Evolutionary conservation across 2,329 filamentous ascomycete species (phyloP).

Genomic region (Trichoderma citrinoviride): DNA sequence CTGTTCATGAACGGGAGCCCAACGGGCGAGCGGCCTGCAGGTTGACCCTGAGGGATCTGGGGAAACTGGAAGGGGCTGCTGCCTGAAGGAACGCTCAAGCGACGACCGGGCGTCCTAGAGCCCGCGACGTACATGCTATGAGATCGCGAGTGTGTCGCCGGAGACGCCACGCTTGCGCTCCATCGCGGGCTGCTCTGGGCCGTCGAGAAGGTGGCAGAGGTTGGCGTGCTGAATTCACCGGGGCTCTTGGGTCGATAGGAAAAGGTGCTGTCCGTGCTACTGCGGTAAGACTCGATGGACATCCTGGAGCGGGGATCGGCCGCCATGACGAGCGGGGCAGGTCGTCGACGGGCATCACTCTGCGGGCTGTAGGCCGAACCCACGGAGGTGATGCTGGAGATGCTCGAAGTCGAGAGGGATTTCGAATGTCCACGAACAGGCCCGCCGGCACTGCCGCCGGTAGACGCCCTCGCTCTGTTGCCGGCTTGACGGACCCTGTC

Average conservation of each 20-base stretch:
- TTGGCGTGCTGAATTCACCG: conserved; percentile 76
- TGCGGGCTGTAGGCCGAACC: conserved; percentile 64
- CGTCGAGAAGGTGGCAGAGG: conserved; percentile 76
- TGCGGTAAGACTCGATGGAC: conserved; percentile 66
- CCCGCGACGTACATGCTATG: conserved; percentile 68
- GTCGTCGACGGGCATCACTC: conserved; percentile 67
- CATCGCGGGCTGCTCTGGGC: conserved; percentile 75
- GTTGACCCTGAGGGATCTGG: conserved; percentile 46
- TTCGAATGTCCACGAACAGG: conserved; percentile 81
- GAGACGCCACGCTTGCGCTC: conserved; percentile 67
- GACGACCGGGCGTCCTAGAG: conserved; percentile 65
- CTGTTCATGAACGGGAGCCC: conserved; percentile 54
- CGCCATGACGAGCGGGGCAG: conserved; percentile 80
- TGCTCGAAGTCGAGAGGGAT: conserved; percentile 80
- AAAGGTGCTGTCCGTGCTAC: conserved; percentile 62
- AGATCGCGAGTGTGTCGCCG: conserved; percentile 62
- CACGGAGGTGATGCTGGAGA: conserved; percentile 68
- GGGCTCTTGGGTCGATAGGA: conserved; percentile 64
- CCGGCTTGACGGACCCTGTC: conserved; percentile 76
- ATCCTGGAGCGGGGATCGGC: conserved; percentile 65
- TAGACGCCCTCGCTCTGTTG: conserved; percentile 72
- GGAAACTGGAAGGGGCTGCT: conserved; percentile 68
- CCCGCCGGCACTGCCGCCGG: conserved; percentile 67
- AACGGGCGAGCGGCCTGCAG: conserved; percentile 56
- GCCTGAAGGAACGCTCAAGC: conserved; percentile 78